Evolutionary conservation across 441 rosid genomes (phyloP).

Genomic region (Lepidium campestre): DNA sequence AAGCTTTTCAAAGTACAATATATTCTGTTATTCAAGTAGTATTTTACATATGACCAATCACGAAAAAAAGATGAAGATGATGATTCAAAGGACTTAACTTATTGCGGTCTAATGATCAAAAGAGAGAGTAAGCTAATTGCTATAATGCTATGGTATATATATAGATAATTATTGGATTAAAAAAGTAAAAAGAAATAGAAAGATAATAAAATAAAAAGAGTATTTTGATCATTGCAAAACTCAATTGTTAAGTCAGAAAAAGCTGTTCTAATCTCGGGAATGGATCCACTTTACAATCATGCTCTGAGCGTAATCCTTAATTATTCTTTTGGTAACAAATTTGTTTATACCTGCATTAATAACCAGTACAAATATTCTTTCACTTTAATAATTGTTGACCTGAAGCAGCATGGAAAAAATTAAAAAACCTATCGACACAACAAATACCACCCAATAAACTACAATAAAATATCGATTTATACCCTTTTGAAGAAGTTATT

Average conservation of each 20-base stretch:
- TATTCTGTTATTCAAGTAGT: not conserved
- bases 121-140: not conserved
- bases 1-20: not conserved
- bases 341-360: not conserved
- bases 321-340: not conserved
- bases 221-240: constrained; percentile 13
- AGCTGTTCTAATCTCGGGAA: constrained; percentile 9
- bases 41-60: constrained; percentile 6
- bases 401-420: not conserved
- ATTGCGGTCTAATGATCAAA: not conserved
- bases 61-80: not conserved
- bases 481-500: no score
- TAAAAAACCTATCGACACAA: not conserved
- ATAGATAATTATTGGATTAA: not conserved
- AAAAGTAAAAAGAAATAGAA: not conserved
- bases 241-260: constrained; percentile 7
- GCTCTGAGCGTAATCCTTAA: constrained; percentile 15
- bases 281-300: constrained; percentile 16
- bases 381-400: not conserved
- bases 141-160: not conserved
- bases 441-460: not conserved
- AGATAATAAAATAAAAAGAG: not conserved
- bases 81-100: constrained; percentile 14
- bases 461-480: no score
- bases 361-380: not conserved